A percentile compares a stretch with the other conserved stretches of the same genome.
Conservation (phyloP, 2,329 filamentous ascomycete genomes). For the Fusarium solani-melongenae region DNA sequence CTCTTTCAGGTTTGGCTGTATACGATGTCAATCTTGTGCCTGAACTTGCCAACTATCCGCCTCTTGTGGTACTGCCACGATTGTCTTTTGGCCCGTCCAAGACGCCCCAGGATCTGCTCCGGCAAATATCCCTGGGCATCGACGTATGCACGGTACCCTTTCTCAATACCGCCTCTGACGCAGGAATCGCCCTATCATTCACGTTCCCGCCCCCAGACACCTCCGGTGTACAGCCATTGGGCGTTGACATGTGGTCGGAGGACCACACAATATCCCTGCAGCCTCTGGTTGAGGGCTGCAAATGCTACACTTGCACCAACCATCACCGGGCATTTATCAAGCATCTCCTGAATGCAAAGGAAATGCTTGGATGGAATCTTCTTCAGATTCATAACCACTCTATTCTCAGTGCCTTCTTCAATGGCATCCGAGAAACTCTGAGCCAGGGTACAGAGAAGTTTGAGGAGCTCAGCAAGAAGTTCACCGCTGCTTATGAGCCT, state of each 20-base stretch:
- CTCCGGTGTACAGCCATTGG: conserved; percentile 63
- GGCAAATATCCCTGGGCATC: conserved; percentile 79
- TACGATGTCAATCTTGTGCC: conserved; percentile 79
- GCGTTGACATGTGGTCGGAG: conserved; percentile 80
- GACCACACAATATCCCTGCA: conserved; percentile 69
- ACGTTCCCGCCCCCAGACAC: conserved; percentile 67
- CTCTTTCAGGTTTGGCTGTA: conserved; percentile 77
- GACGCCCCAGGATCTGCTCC: conserved; percentile 81
- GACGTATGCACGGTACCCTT: conserved; percentile 86
- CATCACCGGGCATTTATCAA: conserved; percentile 91
- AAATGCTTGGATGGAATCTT: conserved; percentile 96
- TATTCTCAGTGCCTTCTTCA: conserved; percentile 78
- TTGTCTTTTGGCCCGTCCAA: conserved; percentile 77
- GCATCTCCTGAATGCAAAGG: conserved; percentile 88
- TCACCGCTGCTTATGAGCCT: conserved; percentile 70
- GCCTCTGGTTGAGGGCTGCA: conserved; percentile 73
- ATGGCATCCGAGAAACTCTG: conserved; percentile 74
- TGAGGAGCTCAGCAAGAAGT: conserved; percentile 58
- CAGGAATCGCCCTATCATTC: conserved; percentile 86
- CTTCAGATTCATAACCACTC: conserved; percentile 93
- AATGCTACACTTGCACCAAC: conserved; percentile 83
- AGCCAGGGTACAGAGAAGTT: conserved; percentile 67
- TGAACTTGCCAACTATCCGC: conserved; percentile 66
- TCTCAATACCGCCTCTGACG: conserved; percentile 78
- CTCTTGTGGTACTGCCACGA: conserved; percentile 73